phyloP scores from a whole-genome alignment of 768 basidiomycete species.

The Hemileccinum rubropunctum region DNA sequence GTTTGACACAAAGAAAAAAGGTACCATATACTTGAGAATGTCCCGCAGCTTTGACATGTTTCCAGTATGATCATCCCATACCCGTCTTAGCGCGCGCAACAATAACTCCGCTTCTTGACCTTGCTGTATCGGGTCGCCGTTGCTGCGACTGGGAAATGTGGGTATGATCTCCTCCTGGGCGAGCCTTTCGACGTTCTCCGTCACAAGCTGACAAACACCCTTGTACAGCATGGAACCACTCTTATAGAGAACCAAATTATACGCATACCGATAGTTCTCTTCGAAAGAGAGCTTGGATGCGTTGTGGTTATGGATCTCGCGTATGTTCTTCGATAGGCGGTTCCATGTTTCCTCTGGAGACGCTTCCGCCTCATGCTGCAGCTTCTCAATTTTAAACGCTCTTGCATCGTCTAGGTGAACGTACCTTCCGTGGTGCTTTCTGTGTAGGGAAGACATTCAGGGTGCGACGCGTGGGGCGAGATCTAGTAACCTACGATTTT shows the following conservation, averaged over 20 bases:
- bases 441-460: constrained; percentile 23
- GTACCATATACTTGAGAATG: constrained; percentile 94
- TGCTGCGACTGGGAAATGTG: constrained; percentile 72
- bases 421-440: constrained; percentile 49
- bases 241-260: constrained; percentile 90
- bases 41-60: constrained; percentile 88
- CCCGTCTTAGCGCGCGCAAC: constrained; percentile 74
- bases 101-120: constrained; percentile 84
- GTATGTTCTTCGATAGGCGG: constrained; percentile 78
- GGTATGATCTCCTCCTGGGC: constrained; percentile 77
- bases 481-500: constrained; percentile 40
- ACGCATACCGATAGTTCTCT: constrained; percentile 91
- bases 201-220: constrained; percentile 75
- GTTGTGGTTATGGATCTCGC: constrained; percentile 94
- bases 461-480: constrained; percentile 15
- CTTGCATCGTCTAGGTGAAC: constrained; percentile 4
- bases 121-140: constrained; percentile 66
- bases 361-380: constrained; percentile 69
- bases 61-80: constrained; percentile 93
- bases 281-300: constrained; percentile 87
- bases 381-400: constrained; percentile 1
- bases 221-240: constrained; percentile 84
- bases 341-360: constrained; percentile 85
- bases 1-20: constrained; percentile 15
- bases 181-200: constrained; percentile 78